These are phyloP conservation scores for Ogataea sp. DNA, from an alignment of 805 yeast species.

Conservation along the genomic window DNA sequence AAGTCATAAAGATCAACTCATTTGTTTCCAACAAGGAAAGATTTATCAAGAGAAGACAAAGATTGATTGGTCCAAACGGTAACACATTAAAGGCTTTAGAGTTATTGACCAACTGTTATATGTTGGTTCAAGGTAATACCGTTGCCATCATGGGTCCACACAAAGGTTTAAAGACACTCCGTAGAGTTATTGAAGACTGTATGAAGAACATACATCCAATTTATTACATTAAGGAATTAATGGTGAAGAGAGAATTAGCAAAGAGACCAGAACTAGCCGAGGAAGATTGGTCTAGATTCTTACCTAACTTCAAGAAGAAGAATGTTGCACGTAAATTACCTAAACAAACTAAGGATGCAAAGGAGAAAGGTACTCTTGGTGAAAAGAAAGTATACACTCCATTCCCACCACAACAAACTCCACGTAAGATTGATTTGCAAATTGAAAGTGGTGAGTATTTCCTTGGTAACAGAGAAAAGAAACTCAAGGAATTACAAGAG, in stretches of 20 bases:
- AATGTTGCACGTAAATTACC: slow-evolving; percentile 92
- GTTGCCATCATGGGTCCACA: slow-evolving; percentile 96
- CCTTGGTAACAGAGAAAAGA: slow-evolving; percentile 80
- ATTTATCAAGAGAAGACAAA: slow-evolving; percentile 90
- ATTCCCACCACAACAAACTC: slow-evolving; percentile 96
- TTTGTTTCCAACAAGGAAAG: slow-evolving; percentile 86
- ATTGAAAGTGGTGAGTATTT: slow-evolving; percentile 98
- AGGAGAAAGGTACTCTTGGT: slow-evolving; percentile 33
- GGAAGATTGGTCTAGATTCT: slow-evolving; percentile 94
- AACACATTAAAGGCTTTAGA: slow-evolving; percentile 94
- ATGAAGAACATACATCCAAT: slow-evolving; percentile 97
- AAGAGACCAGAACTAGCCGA: slow-evolving; percentile 92
- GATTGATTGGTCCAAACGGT: slow-evolving; percentile 95
- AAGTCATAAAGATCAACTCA: slow-evolving; percentile 90
- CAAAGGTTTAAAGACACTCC: slow-evolving; percentile 83
- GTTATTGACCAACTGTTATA: slow-evolving; percentile 89
- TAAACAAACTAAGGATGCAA: slow-evolving; percentile 47
- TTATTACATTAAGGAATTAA: slow-evolving; percentile 91
- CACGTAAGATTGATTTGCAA: slow-evolving; percentile 94
- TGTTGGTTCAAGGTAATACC: slow-evolving; percentile 94
- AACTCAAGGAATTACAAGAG: slow-evolving; percentile 58
- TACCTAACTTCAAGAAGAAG: slow-evolving; percentile 94
- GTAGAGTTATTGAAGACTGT: slow-evolving; percentile 95
- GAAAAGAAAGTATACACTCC: slow-evolving; percentile 84
- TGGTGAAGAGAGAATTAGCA: slow-evolving; percentile 94